Percentiles rank a stretch among this genome's conserved stretches.
Conservation (phyloP, 768 basidiomycete genomes). For the Collybia nuda region DNA sequence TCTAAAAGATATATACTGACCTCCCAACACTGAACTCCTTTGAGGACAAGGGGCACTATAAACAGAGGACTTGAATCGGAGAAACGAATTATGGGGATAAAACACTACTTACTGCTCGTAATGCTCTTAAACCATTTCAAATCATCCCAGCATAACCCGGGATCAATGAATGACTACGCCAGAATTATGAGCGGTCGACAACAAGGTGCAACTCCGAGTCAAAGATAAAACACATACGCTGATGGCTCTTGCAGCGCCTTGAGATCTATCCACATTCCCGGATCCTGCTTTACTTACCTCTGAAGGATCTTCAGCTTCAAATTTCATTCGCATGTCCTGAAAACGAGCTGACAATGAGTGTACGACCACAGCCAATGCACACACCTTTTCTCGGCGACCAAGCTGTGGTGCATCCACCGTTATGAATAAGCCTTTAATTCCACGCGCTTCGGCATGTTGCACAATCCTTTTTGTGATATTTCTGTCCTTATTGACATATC, state of each 20-base stretch:
- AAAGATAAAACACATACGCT: constrained; percentile 48
- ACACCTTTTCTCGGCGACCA: constrained; percentile 83
- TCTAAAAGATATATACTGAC: constrained; percentile 19
- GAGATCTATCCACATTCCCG: constrained; percentile 69
- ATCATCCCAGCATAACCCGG: constrained; percentile 84
- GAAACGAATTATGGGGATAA: no score
- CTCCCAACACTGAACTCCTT: constrained; percentile 89
- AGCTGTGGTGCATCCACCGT: constrained; percentile 98
- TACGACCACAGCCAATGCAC: not conserved
- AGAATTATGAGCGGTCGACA: not conserved
- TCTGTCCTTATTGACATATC: constrained; percentile 92
- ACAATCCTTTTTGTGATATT: constrained; percentile 83
- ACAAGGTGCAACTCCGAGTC: not conserved
- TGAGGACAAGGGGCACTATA: constrained; percentile 85
- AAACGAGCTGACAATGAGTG: not conserved
- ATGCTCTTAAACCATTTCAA: constrained; percentile 80
- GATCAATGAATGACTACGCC: constrained; percentile 89
- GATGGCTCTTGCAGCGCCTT: constrained; percentile 94
- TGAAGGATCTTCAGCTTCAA: constrained; percentile 74
- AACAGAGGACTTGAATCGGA: no score
- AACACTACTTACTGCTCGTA: constrained; percentile 49
- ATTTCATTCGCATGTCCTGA: constrained; percentile 94
- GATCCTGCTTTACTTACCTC: constrained; percentile 54
- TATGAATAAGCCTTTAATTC: constrained; percentile 93
- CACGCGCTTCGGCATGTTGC: constrained; percentile 85